These are phyloP conservation scores for Clathrus columnatus DNA, from an alignment of 768 basidiomycete genomes.

Conservation along the genomic window DNA sequence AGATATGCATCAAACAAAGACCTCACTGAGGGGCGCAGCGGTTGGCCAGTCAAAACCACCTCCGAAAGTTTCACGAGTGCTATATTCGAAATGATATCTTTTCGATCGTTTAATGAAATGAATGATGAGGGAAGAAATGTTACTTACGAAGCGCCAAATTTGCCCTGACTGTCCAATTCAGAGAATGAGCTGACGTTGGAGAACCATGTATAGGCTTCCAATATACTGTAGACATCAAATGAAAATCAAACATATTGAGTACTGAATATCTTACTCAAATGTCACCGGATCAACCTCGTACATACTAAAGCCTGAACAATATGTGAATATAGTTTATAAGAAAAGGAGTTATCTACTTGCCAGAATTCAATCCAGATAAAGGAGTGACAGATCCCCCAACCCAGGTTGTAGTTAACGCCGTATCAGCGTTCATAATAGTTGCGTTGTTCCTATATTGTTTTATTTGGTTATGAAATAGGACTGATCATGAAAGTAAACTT, in stretches of 20 bases:
- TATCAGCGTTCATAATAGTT: conserved; percentile 4
- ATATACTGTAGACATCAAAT: conserved; percentile 14
- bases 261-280: neutral
- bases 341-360: neutral
- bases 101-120: neutral
- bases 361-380: conserved; percentile 17
- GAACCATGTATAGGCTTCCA: conserved; percentile 23
- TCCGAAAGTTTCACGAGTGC: conserved; percentile 18
- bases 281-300: conserved; percentile 20
- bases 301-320: conserved; percentile 16
- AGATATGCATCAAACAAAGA: conserved; percentile 15
- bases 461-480: neutral
- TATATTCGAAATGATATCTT: conserved; percentile 20
- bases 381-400: conserved; percentile 20
- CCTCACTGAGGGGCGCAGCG: conserved; percentile 3
- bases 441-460: conserved; percentile 1
- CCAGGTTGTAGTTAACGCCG: conserved; percentile 14
- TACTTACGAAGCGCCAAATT: conserved; percentile 15
- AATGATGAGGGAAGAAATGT: neutral
- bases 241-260: neutral
- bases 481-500: conserved; percentile 7
- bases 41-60: conserved; percentile 2
- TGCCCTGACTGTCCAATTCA: conserved; percentile 16
- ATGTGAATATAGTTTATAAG: neutral
- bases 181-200: conserved; percentile 17